Base-by-base conservation (phyloP, 83 land plant species). In the Isoetes engelmannii region DNA sequence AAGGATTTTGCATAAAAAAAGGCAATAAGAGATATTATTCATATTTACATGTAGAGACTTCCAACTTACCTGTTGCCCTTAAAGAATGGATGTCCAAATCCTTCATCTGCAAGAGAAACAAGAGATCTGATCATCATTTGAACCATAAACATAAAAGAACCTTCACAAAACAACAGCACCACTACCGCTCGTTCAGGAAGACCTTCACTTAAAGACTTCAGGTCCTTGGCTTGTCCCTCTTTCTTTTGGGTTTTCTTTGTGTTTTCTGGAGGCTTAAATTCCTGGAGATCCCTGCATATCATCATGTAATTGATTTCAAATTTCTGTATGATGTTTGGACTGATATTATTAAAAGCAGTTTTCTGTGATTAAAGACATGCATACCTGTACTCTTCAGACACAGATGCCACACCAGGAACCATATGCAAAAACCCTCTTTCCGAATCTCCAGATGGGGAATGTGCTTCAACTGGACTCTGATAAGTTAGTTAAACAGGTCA, bases 131-230 rank as follows among this genome's bases (percentile, higher is more conserved):
- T 28, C 37, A 28, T 28, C 37, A 28, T 28, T 28, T 28, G 37
- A 28, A 28, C 37, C 37, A 28, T 2, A 28, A 0, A 0, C 37
- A 2, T 28, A 28, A 28, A 2, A 28, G 37, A 28, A 28, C 2
- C 2, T 28, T 28, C 37, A 28, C 37, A 28, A 28, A 28, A 28
- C 37, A 28, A 28, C 37, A 28, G 37, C 37, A 28, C 37, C 2
- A 28, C 37, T 28, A 28, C 37, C 37, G 37, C 37, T 28, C 37
- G 37, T 28, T 28, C 68, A 56, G 56, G 58, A 12, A 76, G 57
- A 61, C 69, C 71, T 55, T 71, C 79, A 76, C 70, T 76, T 9
- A 76, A 59, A 44, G 70, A 65, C 74, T 74, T 79, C 18, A 79
- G 72, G 13, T 74, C 81, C 18, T 77, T 61, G 28, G 68, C 70